Conservation (phyloP, 345 rosid genomes). For the Rhodamnia argentea region DNA sequence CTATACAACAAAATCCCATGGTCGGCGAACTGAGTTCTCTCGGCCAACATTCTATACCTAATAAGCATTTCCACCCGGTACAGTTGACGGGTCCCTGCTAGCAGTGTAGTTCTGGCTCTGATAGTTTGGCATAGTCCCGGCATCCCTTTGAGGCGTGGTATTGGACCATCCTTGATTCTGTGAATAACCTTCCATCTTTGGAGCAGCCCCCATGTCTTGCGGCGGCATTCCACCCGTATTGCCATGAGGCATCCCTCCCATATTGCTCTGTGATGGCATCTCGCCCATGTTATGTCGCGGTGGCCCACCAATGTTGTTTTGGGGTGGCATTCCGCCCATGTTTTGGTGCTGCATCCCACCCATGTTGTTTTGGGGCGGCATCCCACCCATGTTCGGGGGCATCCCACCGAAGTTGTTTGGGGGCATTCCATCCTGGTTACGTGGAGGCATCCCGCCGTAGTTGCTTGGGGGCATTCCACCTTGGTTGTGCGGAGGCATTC, state of each 20-base stretch:
- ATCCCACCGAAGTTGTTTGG: conserved; percentile 4
- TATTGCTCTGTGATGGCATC: conserved; percentile 3
- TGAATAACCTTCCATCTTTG: neutral
- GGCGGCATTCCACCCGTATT: neutral
- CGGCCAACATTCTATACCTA: neutral
- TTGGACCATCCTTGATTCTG: conserved; percentile 14
- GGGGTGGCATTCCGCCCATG: conserved; percentile 2
- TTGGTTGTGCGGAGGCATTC: neutral
- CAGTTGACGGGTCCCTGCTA: conserved; percentile 4
- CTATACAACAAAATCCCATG: neutral
- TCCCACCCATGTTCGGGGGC: conserved; percentile 17
- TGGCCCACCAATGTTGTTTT: conserved; percentile 12
- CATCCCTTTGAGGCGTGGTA: neutral
- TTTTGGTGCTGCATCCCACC: conserved; percentile 2
- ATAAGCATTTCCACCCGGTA: conserved; percentile 9
- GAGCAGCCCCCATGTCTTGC: conserved; percentile 7
- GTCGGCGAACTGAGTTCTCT: neutral
- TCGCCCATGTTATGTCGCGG: conserved; percentile 5
- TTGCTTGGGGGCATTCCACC: neutral
- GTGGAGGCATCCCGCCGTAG: neutral
- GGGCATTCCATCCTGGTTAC: conserved; percentile 4
- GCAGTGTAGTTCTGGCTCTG: conserved; percentile 13
- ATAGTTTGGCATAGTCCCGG: conserved; percentile 3
- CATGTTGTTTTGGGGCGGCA: conserved; percentile 9
- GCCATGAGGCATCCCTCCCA: neutral